Evolutionary conservation across 805 yeast genomes (phyloP).

Genomic region (Tetrapisispora namnaoensis): DNA sequence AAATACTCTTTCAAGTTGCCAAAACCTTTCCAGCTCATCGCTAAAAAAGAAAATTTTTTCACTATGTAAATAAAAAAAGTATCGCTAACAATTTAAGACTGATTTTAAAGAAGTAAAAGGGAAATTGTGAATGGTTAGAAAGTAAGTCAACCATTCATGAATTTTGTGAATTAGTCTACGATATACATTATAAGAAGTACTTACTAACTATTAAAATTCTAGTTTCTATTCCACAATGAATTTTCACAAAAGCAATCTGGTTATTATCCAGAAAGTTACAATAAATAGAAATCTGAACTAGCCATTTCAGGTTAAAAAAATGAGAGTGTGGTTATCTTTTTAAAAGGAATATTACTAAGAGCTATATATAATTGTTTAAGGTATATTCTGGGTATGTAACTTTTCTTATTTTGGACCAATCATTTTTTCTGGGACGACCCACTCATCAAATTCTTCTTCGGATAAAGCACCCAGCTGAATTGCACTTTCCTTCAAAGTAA

Average conservation of each 20-base stretch:
- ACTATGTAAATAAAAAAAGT: not conserved
- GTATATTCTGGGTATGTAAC: not conserved
- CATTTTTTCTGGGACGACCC: slow-evolving; percentile 98
- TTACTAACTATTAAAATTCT: too few relatives aligned
- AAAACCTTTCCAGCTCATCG: not conserved
- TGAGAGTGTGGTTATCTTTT: not conserved
- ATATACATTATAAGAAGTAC: too few relatives aligned
- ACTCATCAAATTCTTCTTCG: slow-evolving; percentile 82
- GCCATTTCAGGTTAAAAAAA: not conserved
- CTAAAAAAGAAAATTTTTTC: slow-evolving; percentile 2
- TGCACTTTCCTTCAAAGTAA: slow-evolving; percentile 91
- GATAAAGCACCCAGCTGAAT: slow-evolving; percentile 79
- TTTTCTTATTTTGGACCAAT: slow-evolving; percentile 56
- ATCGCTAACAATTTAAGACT: not conserved
- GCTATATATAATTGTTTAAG: not conserved
- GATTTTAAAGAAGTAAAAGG: not conserved
- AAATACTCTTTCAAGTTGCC: too few relatives aligned
- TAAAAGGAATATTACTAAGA: not conserved
- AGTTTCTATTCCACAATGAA: too few relatives aligned
- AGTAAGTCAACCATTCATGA: too few relatives aligned
- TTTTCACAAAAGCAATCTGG: too few relatives aligned
- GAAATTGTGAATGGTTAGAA: too few relatives aligned
- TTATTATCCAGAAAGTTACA: too few relatives aligned
- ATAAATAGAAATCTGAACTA: too few relatives aligned
- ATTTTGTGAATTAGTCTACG: too few relatives aligned